These are phyloP conservation scores for Calonectria multiphialidica DNA, from an alignment of 2,329 filamentous ascomycete species.

Conservation along the genomic window DNA sequence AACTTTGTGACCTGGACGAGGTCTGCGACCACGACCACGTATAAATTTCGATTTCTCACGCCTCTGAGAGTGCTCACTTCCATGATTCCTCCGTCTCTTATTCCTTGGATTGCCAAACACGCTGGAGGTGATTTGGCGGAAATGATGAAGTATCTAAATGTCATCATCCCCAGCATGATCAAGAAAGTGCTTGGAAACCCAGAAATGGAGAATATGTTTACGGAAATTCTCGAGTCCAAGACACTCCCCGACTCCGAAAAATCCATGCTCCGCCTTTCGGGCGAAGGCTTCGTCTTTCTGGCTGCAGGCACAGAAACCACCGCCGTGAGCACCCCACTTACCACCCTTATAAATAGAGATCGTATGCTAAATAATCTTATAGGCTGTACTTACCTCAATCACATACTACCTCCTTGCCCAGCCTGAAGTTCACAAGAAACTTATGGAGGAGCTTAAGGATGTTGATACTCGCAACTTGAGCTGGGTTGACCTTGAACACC, in stretches of 20 bases:
- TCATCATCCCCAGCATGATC: slow-evolving; percentile 30
- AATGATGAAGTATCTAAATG: slow-evolving; percentile 33
- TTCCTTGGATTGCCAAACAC: slow-evolving; percentile 28
- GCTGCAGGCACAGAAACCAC: slow-evolving; percentile 55
- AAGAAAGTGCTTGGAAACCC: slow-evolving; percentile 19
- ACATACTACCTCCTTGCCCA: slow-evolving; percentile 51
- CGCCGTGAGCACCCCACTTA: slow-evolving; percentile 40
- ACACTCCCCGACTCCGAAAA: slow-evolving; percentile 52
- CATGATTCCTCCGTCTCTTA: slow-evolving; percentile 8
- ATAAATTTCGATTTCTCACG: slow-evolving; percentile 49
- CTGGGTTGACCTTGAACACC: slow-evolving; percentile 49
- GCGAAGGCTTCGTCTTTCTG: slow-evolving; percentile 53
- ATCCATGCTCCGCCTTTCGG: slow-evolving; percentile 47
- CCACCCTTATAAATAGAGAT: accelerated
- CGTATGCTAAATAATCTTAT: not conserved
- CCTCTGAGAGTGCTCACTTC: slow-evolving; percentile 40
- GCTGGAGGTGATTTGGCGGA: slow-evolving; percentile 30
- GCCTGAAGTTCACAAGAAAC: slow-evolving; percentile 43
- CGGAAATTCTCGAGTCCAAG: slow-evolving; percentile 36
- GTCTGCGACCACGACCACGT: slow-evolving; percentile 47
- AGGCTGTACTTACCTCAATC: slow-evolving; percentile 48
- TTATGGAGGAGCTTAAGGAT: slow-evolving; percentile 45
- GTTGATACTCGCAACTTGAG: slow-evolving; percentile 43
- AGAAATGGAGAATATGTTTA: slow-evolving; percentile 31
- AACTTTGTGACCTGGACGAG: slow-evolving; percentile 52